Conservation (phyloP, 805 yeast genomes). For the Nakazawaea wickerhamii region DNA sequence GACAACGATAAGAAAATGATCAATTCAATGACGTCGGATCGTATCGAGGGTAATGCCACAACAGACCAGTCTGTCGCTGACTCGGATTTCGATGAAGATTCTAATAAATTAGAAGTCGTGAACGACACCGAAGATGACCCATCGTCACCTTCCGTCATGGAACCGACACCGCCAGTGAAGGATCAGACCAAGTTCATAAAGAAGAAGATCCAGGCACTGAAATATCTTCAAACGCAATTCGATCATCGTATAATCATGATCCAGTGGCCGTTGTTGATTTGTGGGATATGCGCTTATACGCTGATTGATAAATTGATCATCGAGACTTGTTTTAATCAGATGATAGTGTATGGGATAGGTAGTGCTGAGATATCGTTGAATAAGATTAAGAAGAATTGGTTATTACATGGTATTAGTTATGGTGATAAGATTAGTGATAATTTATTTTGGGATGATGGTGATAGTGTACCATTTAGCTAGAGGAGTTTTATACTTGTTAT, state of each 20-base stretch:
- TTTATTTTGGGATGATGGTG: constrained; percentile 26
- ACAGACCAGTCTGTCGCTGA: constrained; percentile 7
- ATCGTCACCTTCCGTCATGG: neutral
- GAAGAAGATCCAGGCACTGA: constrained; percentile 20
- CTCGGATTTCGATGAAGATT: constrained; percentile 10
- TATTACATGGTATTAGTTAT: constrained; percentile 19
- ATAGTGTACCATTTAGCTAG: constrained; percentile 30
- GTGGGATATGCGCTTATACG: constrained; percentile 28
- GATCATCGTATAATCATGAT: constrained; percentile 32
- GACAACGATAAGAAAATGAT: constrained; percentile 16
- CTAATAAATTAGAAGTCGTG: constrained; percentile 3
- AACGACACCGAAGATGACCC: constrained; percentile 4
- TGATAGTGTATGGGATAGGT: constrained; percentile 30
- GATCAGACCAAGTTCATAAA: neutral
- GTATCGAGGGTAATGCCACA: constrained; percentile 3
- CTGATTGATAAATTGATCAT: constrained; percentile 26
- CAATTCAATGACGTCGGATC: neutral
- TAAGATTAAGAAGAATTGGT: constrained; percentile 27
- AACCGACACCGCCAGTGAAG: neutral
- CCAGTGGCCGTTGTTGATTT: constrained; percentile 31
- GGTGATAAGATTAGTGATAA: constrained; percentile 19
- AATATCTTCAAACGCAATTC: constrained; percentile 25
- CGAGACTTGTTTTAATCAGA: constrained; percentile 29
- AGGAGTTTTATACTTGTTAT: neutral
- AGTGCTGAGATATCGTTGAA: constrained; percentile 29